Evolutionary conservation across 148 eudicot species (phyloP), one percentile per base, ranked within the genome.

Genomic region (Vaccinium corymbosum): DNA sequence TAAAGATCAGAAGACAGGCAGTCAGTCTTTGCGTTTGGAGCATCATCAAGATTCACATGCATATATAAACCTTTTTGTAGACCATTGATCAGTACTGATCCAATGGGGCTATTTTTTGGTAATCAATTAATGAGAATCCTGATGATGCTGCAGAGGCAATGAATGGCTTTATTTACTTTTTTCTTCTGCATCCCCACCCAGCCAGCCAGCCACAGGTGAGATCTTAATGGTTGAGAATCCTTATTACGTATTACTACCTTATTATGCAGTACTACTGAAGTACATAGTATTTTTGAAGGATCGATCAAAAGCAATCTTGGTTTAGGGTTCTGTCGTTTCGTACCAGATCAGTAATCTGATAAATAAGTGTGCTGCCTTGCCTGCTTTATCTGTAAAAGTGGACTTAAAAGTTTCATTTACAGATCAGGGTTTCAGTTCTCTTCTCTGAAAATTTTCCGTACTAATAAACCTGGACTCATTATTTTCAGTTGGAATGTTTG

Each of bases 71-170:
- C 75, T 71, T 35, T 83, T 82, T 80, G 48, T 68, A 35, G 76
- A 68, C 55, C 84, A 14, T 70, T 4, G 50, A 11, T 55, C 38
- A 35, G 38, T 35, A 35, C 38, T 35, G 38, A 35, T 51, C 8
- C 20, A 11, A n/a, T 68, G 38, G 38, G 82, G 51, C 27, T 51
- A 80, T 73, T 29, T 73, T 25, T 64, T 66, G 59, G 86, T 49
- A 4, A 42, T 42, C 5, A 42, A 42, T 42, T 42, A 89, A 79
- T 94, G 98, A 86, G 98, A 95, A 95, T 95, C 98, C 92, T 95
- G 98, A 95, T 95, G 98, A 93, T 95, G 98, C 97, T 94, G 94
- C 98, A 94, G 89, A 89, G 84, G 93, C 94, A 91, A 90, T 87
- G 74, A 91, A 88, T 90, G 89, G 89, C 97, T 95, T 71, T 25